Conservation (phyloP, 2,329 filamentous ascomycete genomes). For the Metarhizium humberi region DNA sequence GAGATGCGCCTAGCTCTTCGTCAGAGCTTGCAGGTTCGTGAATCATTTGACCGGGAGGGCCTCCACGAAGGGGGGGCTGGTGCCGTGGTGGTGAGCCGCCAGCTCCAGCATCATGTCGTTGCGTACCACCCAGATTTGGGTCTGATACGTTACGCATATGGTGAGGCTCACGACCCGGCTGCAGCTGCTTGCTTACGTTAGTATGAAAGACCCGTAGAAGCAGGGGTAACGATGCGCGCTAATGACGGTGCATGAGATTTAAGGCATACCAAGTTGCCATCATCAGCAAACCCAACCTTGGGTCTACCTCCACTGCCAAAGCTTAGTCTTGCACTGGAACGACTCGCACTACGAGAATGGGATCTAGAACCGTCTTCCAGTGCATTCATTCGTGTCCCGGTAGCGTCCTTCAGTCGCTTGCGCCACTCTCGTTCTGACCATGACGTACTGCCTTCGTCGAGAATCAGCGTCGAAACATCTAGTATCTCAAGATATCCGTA, state of each 20-base stretch:
- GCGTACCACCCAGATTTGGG: conserved; percentile 20
- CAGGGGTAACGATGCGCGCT: neutral
- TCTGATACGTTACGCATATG: conserved; percentile 42
- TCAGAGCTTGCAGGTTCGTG: conserved; percentile 49
- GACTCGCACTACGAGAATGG: conserved; percentile 46
- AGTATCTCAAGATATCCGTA: conserved; percentile 87
- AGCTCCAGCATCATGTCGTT: conserved; percentile 13
- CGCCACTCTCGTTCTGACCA: conserved; percentile 92
- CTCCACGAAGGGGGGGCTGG: conserved; percentile 27
- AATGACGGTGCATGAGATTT: neutral
- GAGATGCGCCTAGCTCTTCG: conserved; percentile 35
- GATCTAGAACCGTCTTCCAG: conserved; percentile 39
- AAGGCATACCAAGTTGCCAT: conserved; percentile 14
- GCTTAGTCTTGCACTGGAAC: conserved; percentile 48
- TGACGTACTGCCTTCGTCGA: conserved; percentile 61
- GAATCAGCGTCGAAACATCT: conserved; percentile 74
- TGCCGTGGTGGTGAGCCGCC: conserved; percentile 23
- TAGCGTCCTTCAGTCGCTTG: conserved; percentile 78
- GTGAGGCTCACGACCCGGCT: conserved; percentile 21
- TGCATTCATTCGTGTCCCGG: conserved; percentile 65
- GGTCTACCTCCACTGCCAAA: conserved; percentile 30
- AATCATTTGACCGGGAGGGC: conserved; percentile 33
- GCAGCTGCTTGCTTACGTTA: conserved; percentile 16
- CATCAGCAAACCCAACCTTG: conserved; percentile 51
- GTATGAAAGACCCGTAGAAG: neutral